Base-by-base conservation (phyloP, 352 stramenopile genomes). In the Globisporangium apiculatum region DNA sequence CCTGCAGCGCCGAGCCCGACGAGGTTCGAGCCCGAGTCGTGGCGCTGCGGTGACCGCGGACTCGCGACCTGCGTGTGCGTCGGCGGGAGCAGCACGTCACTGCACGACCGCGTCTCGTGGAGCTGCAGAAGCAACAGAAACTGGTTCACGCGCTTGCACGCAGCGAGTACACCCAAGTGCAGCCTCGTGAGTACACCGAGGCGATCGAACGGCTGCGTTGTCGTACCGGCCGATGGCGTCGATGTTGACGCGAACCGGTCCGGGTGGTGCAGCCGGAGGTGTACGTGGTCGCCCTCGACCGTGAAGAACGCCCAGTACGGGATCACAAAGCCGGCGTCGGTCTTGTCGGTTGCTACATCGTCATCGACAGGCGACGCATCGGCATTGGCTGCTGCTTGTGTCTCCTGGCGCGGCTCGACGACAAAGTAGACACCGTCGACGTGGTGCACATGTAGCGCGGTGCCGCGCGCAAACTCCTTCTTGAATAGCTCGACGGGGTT, bases 81-180 rank as follows among this genome's bases (percentile, higher is more conserved):
- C 14, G 74, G 64, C 38, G 80, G 76, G 47, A 95, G 66, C 42
- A 95, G 55, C 17, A 91, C 54, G 5, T 81, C 72, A 58, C 78
- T 94, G 62, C 84, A 94, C 4, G 74, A 79, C 14, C 85, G 72
- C 0, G 84, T 90, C 58, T 95, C 86, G 58, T 95, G 86, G 14
- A 95, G 69, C 57, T 95, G 86, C 35, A 92, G 53, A 17, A 95
- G 68, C 11, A 95, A 66, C 40, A 95, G 49, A 48, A 79, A 91
- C 58, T 95, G 86, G 53, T 95, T 95, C 43, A 95, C 86, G 47
- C 79, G 76, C 56, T 86, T 89, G 51, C 77, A 89, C 5, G 90
- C 62, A 12, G 69, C 61, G 36, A 80, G 76, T 12, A 95, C 65
- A 4, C 78, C 79, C 14, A 95, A 57, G 31, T 94, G 86, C 47